Conservation (phyloP, 371 early-diverging fungal species). For the Mucor circinelloides region DNA sequence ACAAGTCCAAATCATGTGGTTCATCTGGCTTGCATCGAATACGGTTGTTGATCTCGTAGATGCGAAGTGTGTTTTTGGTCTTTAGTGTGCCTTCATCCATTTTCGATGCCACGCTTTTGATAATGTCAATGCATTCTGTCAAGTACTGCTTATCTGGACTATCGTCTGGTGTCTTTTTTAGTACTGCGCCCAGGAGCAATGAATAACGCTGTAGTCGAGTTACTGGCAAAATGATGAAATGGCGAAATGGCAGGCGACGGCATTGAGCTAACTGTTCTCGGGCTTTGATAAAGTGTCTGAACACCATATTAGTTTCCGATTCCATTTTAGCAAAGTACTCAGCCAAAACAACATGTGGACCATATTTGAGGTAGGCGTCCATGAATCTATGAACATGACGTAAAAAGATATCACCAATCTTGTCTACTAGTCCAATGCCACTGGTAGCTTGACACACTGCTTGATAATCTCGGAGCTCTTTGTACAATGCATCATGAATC, state of each 20-base stretch:
- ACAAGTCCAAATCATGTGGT: slow-evolving; percentile 64
- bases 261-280: slow-evolving; percentile 65
- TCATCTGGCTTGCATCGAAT: slow-evolving; percentile 49
- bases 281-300: slow-evolving; percentile 76
- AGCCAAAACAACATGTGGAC: slow-evolving; percentile 83
- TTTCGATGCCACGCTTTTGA: slow-evolving; percentile 65
- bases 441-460: slow-evolving; percentile 52
- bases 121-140: slow-evolving; percentile 63
- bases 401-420: slow-evolving; percentile 86
- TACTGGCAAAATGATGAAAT: slow-evolving; percentile 67
- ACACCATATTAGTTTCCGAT: slow-evolving; percentile 62
- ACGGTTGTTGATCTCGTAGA: slow-evolving; percentile 36
- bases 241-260: slow-evolving; percentile 66
- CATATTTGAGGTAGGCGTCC: slow-evolving; percentile 81
- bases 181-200: slow-evolving; percentile 79
- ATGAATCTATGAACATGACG: slow-evolving; percentile 67
- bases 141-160: slow-evolving; percentile 49
- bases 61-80: slow-evolving; percentile 32
- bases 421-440: slow-evolving; percentile 63
- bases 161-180: slow-evolving; percentile 79
- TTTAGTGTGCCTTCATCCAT: slow-evolving; percentile 39
- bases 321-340: slow-evolving; percentile 82
- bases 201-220: slow-evolving; percentile 90
- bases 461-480: slow-evolving; percentile 76
- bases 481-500: slow-evolving; percentile 71